Evolutionary conservation across 805 yeast genomes (phyloP), one percentile per base, ranked within the genome.

Genomic region (Kregervanrija delftensis): DNA sequence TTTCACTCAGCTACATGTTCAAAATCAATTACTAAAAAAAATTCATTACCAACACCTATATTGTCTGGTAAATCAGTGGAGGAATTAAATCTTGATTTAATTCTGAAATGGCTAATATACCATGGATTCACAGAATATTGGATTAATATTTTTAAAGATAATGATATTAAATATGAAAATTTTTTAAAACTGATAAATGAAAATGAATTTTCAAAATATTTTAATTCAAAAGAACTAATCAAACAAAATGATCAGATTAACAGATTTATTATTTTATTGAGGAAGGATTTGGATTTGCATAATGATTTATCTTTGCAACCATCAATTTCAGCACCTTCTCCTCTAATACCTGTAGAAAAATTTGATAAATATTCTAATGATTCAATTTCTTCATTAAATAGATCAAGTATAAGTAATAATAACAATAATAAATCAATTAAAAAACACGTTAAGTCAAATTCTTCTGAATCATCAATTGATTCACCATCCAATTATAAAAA

Each of bases 41-140:
- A 30, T 13, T 16, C 32, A n/a, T 6, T 22, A 11, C 33, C 33
- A n/a, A 32, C 46, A 43, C 32, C 28, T 4, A 22, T 22, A 5
- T 22, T 22, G 6, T 22, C 28, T 22, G 28, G 28, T 22, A 22
- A 22, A 22, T 22, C 28, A 5, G 28, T 22, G 28, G 28, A 22
- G 6, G 28, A 22, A 22, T 6, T 22, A 22, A 22, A 8, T 22
- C 28, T 34, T 8, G 39, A 17, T 11, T 31, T 35, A n/a, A 39
- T 42, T 13, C 17, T 31, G 11, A 30, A 37, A 10, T 42, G 45
- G 45, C 40, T 42, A 5, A 40, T 37, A 30, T 28, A 16, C 5
- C 45, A 88, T 58, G 71, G 74, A 15, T 89, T 89, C 63, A 83
- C 83, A 51, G 75, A 72, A 3, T 68, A 81, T 11, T 89, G 96